Percentiles rank a stretch among this genome's conserved stretches.
Conservation (phyloP, 2,329 filamentous ascomycete species). For the Aspergillus melleus region DNA sequence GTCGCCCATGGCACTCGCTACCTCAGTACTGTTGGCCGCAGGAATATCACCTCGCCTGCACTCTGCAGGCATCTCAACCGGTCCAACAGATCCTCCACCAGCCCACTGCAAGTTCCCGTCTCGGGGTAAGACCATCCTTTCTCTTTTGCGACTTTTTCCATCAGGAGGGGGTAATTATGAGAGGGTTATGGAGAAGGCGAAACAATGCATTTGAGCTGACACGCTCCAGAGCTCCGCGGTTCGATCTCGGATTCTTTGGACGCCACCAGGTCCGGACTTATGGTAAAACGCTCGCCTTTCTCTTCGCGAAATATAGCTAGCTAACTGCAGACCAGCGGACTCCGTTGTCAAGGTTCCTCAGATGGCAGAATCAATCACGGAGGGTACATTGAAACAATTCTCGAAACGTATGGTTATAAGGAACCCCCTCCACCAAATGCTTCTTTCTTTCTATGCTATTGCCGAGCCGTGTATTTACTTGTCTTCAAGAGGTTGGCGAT, state of each 20-base stretch:
- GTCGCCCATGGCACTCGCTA: slow-evolving; percentile 27
- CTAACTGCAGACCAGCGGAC: slow-evolving; percentile 58
- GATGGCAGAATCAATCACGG: slow-evolving; percentile 98
- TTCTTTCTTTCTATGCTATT: background rate
- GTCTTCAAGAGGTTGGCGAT: slow-evolving; percentile 72
- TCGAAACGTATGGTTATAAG: slow-evolving; percentile 63
- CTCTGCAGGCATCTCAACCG: slow-evolving; percentile 17
- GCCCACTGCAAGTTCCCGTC: slow-evolving; percentile 24
- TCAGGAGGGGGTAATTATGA: background rate
- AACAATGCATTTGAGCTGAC: background rate
- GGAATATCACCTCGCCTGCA: slow-evolving; percentile 28
- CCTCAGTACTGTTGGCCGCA: slow-evolving; percentile 19
- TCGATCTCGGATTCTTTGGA: slow-evolving; percentile 26
- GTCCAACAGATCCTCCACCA: slow-evolving; percentile 17
- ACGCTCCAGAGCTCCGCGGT: slow-evolving; percentile 20
- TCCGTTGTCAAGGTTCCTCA: slow-evolving; percentile 88
- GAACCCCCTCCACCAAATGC: background rate
- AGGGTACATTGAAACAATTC: slow-evolving; percentile 95
- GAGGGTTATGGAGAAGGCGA: background rate
- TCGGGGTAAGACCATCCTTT: slow-evolving; percentile 25
- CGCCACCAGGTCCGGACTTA: slow-evolving; percentile 38
- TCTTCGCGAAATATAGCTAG: background rate
- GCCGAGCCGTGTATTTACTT: slow-evolving; percentile 16
- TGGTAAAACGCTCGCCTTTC: slow-evolving; percentile 24
- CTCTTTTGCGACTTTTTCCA: background rate